Evolutionary conservation across 2,329 filamentous ascomycete species (phyloP), one percentile per base, ranked within the genome.

Genomic region (Coniochaeta hoffmannii): DNA sequence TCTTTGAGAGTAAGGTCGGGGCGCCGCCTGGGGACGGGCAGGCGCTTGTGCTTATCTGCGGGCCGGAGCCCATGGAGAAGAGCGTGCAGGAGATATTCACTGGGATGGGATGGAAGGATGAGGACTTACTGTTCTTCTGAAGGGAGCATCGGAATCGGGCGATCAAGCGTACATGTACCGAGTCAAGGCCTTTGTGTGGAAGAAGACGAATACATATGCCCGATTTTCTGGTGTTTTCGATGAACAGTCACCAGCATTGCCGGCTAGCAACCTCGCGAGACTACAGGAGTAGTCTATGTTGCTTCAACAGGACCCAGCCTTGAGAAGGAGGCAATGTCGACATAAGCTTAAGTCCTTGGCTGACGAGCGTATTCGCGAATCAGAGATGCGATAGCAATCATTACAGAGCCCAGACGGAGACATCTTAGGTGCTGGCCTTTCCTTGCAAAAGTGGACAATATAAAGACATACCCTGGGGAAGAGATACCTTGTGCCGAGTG

Each of bases 91-190:
- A 73, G 49, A 79, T 81, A 26, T 68, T 80, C 26, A 57, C 57
- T 24, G 77, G 75, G 12, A 73, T 86, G 68, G 89, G 89, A 0
- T 95, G 89, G 88, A 74, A 68, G 9, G 85, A 90, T 58, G 80
- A 85, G 14, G 83, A 92, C 66, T 64, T 94, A 61, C 67, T 92
- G 61, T 90, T 93, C 70, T 95, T 94, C 65, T 94, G n/a, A 70
- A 64, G 31, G 14, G 7, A 4, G 11, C 11, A 15, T 28, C 11
- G 12, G 24, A 41, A 7, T 46, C n/a, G 11, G 19, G 22, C 9
- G 24, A 28, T 12, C 22, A 11, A 19, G 10, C 24, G 19, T 28
- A 28, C 41, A 28, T 6, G 41, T 11, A n/a, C 10, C n/a, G 19
- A 46, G 41, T 46, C 17, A 22, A 2, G 12, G 41, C 14, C 4